Conservation (phyloP, 2,329 filamentous ascomycete species). For the Arthrobotrys sphaeroides region DNA sequence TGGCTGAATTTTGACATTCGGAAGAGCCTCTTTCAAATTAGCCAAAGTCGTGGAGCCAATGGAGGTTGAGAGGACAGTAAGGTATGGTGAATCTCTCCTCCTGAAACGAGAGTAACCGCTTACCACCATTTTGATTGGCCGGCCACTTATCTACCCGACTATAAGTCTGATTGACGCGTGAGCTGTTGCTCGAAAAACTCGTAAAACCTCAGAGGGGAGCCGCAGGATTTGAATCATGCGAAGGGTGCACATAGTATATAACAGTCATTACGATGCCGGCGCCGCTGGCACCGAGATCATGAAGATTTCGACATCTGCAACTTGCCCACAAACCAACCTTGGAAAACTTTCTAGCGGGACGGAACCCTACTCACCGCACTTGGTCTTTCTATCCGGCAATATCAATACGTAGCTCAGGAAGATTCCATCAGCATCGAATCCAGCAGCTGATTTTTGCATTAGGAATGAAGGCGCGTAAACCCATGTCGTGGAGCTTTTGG, state of each 20-base stretch:
- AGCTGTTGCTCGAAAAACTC: neutral
- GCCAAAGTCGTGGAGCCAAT: constrained; percentile 20
- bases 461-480: constrained; percentile 33
- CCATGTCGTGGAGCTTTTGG: neutral
- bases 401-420: no score
- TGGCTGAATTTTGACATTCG: constrained; percentile 28
- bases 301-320: no score
- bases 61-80: neutral
- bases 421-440: neutral
- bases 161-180: constrained; percentile 4
- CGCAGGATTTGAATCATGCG: neutral
- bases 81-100: constrained; percentile 25
- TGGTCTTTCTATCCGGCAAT: no score
- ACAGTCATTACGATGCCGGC: no score
- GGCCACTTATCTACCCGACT: neutral
- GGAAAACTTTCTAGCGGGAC: no score
- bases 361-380: no score
- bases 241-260: no score
- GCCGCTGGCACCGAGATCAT: no score
- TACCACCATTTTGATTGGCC: constrained; percentile 32
- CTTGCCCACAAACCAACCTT: no score
- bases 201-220: no score
- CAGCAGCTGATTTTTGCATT: constrained; percentile 2
- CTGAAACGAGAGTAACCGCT: constrained; percentile 39
- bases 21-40: constrained; percentile 27